Base-by-base conservation (phyloP, 129 eudicot genomes). In the Escallonia herrerae region DNA sequence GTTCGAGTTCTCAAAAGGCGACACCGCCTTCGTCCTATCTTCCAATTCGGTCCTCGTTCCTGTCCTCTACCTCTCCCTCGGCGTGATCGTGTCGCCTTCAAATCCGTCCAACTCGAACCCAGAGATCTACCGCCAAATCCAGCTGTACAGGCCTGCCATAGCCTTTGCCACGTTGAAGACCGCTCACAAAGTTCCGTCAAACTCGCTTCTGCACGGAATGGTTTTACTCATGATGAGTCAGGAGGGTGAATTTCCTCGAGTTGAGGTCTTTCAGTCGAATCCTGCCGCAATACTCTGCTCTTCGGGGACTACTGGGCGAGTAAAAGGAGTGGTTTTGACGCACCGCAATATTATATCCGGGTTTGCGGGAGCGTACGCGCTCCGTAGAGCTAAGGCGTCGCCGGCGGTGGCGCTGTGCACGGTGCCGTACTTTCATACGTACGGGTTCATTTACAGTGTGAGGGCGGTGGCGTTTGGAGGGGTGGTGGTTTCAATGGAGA, bases 271-370 rank as follows among this genome's bases (percentile, higher is more conserved):
- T 43, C 95, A 79, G 43, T 63, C 77, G 3, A 86, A 87, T 65
- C 63, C 75, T 2, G 95, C 95, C 12, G 87, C 86, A 22, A 77
- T 87, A 45, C 39, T 87, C 40, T 84, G 71, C 63, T 87, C 95
- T 2, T 87, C 95, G 0, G 95, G 95, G 10, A 87, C 95, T 9
- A 87, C 90, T 4, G 95, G 95, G 57, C 77, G 74, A 42, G 70
- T 79, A 12, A 83, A 87, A 71, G 90, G 85, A 51, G 90, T 83
- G 39, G 83, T 62, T 7, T 68, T 87, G 33, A 74, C 87, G 55
- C 90, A 87, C 15, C 41, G 86, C 54, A 87, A 87, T 45, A 43
- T 87, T 62, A 81, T 81, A 14, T 71, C 90, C 11, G 7, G 63
- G 37, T 37, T 84, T 0, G 83, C 81, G 9, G 86, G 75, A 41